Conservation (phyloP, 306 rosid species). For the Sesbania bispinosa region DNA sequence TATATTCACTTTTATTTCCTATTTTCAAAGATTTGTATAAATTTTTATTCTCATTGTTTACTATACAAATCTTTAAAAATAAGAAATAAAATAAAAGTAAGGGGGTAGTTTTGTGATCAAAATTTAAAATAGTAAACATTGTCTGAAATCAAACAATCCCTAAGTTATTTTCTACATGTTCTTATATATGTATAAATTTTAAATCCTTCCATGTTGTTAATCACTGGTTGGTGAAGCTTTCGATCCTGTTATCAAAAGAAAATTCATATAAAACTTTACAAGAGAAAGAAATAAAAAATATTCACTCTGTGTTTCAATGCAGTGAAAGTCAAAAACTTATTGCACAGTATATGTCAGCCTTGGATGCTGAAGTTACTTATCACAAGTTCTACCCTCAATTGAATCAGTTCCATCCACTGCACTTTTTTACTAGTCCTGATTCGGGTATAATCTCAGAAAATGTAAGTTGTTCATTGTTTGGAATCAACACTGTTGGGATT, state of each 20-base stretch:
- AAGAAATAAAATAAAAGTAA: no score
- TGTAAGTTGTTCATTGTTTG: slow-evolving; percentile 57
- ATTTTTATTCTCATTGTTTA: no score
- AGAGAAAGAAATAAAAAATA: not conserved
- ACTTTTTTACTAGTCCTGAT: slow-evolving; percentile 78
- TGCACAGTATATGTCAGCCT: slow-evolving; percentile 62
- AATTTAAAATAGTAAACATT: no score
- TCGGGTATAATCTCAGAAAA: slow-evolving; percentile 50
- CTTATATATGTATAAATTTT: no score
- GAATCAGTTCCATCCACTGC: slow-evolving; percentile 63
- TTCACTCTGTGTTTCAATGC: slow-evolving; percentile 22
- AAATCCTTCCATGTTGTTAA: not conserved
- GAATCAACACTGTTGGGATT: slow-evolving; percentile 78
- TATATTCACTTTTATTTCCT: no score
- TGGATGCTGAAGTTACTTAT: slow-evolving; percentile 78
- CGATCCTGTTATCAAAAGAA: not conserved
- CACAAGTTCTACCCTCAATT: slow-evolving; percentile 71
- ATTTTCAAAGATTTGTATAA: no score
- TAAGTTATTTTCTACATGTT: no score
- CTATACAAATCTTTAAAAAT: no score
- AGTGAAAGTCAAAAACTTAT: slow-evolving; percentile 66
- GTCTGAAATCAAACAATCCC: no score
- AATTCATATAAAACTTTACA: not conserved
- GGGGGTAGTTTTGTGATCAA: no score
- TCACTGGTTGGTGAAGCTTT: not conserved